Base-by-base conservation (phyloP, 2,329 filamentous ascomycete species). In the Cadophora malorum region DNA sequence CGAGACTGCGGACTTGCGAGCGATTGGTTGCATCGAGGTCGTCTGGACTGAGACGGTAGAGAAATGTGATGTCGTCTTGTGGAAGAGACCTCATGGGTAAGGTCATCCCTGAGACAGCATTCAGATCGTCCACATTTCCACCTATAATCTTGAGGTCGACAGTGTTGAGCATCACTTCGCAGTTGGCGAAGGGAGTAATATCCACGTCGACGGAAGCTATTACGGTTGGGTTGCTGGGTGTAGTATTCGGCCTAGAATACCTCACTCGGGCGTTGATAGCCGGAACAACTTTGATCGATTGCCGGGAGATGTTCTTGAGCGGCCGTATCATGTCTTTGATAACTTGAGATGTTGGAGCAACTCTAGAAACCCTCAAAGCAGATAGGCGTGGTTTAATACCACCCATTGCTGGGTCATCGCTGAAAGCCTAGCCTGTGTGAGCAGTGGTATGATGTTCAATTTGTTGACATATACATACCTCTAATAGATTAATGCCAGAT, bases 161-260 rank as follows among this genome's bases (percentile, higher is more conserved):
- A 23, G 83, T 81, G 64, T 88, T 82, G 25, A 94, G 83, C 14
- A 81, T 80, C n/a, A 91, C 83, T 74, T 88, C 85, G 77, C 88
- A 92, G 60, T 89, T 86, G 67, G 90, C 87, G 76, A 90, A 88
- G 7, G 89, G 85, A 0, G 91, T 91, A 70, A 92, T 89, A 79
- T 94, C 91, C 49, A 94, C 79, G 75, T 94, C 91, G 4, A 94
- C 81, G 63, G 91, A 86, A 9, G 90, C 90, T 68, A 94, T 85
- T 14, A 93, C 81, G 21, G 88, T 84, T 3, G 87, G 78, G 67
- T 85, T 87, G 10, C 67, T 72, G 7, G 87, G 81, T 3, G 88
- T 87, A 9, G 82, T 81, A 72, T 84, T 86, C 7, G 90, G 84
- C 68, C 88, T 85, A 4, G 90, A 89, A 77, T 93, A 93, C 59